A percentile compares a stretch with the other conserved stretches of the same genome.
phyloP scores from a whole-genome alignment of 2,329 filamentous ascomycete species.

The Penicillium olsonii region DNA sequence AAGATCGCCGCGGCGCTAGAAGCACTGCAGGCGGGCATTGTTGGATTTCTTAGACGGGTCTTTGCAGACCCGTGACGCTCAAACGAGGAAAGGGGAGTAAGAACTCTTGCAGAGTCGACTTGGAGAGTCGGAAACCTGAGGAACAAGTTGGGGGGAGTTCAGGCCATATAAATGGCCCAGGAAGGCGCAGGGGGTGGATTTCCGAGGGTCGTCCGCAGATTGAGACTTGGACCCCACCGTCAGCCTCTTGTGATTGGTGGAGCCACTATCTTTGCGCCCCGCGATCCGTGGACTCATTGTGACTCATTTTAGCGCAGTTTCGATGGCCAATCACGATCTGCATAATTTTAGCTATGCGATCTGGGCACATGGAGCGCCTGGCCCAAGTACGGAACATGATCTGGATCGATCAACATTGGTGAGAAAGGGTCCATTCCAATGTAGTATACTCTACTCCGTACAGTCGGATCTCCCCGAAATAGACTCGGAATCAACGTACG shows the following conservation, averaged over 20 bases:
- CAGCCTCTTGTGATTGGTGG: slow-evolving; percentile 12
- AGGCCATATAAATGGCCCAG: slow-evolving; percentile 15
- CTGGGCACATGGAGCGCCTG: not conserved
- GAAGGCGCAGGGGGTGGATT: not conserved
- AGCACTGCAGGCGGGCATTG: slow-evolving; percentile 26
- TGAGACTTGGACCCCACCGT: not conserved
- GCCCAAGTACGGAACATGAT: too few species aligned
- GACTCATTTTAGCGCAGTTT: slow-evolving; percentile 27
- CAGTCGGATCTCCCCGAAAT: too few species aligned
- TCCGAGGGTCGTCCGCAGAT: slow-evolving; percentile 3
- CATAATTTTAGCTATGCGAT: not conserved
- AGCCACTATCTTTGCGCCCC: not conserved
- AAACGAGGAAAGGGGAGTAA: not conserved
- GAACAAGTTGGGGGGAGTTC: slow-evolving; percentile 11
- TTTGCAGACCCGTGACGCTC: slow-evolving; percentile 27
- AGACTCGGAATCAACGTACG: too few species aligned
- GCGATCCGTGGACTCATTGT: slow-evolving; percentile 21
- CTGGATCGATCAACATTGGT: too few species aligned
- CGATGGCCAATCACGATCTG: slow-evolving; percentile 11
- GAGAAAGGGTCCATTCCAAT: too few species aligned
- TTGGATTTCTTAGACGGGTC: slow-evolving; percentile 27
- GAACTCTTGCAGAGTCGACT: slow-evolving; percentile 10
- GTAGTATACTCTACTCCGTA: too few species aligned
- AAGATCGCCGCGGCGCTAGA: slow-evolving; percentile 18
- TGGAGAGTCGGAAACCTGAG: slow-evolving; percentile 23